Evolutionary conservation across 2,329 filamentous ascomycete genomes (phyloP), one percentile per base, ranked within the genome.

Genomic region (Sporothrix curviconia): DNA sequence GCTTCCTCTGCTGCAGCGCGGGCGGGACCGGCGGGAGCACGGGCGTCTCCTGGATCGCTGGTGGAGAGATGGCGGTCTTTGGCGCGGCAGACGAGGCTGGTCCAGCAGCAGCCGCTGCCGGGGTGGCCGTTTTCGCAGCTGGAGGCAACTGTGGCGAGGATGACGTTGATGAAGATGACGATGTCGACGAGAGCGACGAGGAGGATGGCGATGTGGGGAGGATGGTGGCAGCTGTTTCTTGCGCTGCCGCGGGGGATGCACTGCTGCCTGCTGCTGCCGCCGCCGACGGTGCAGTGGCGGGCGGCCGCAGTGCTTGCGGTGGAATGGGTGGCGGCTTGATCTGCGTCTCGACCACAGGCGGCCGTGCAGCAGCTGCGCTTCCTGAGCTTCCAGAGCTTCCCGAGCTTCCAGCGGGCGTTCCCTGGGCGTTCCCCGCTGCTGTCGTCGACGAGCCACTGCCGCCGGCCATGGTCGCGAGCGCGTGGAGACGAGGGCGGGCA

Each of bases 301-400:
- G 55, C 22, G 49, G 47, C 7, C 49, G 49, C 34, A 53, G n/a
- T 1, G 49, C 56, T 12, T 54, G 49, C 11, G 56, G 49, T 6
- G 56, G 56, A 11, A 58, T 58, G 17, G 50, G 49, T 12, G 56
- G 56, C 17, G 56, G 56, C 22, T 46, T 52, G 25, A 58, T 58
- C 56, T 58, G 32, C 3, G 56, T 58, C 56, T 58, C 56, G 40
- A 51, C 51, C 17, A 58, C 42, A 7, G 56, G 56, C 40, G 42
- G 56, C 22, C 49, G 49, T 7, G 56, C 11, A 15, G 49, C 49
- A 46, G 44, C n/a, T 40, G 37, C 19, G 25, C 24, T 49, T 14
- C 43, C 43, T 47, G 43, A 47, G 37, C n/a, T 9, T 40, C n/a
- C n/a, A n/a, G n/a, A n/a, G n/a, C n/a, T n/a, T n/a, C n/a, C n/a